phyloP scores from a whole-genome alignment of 495 filamentous ascomycete genomes.

The Rhizodiscina lignyota region DNA sequence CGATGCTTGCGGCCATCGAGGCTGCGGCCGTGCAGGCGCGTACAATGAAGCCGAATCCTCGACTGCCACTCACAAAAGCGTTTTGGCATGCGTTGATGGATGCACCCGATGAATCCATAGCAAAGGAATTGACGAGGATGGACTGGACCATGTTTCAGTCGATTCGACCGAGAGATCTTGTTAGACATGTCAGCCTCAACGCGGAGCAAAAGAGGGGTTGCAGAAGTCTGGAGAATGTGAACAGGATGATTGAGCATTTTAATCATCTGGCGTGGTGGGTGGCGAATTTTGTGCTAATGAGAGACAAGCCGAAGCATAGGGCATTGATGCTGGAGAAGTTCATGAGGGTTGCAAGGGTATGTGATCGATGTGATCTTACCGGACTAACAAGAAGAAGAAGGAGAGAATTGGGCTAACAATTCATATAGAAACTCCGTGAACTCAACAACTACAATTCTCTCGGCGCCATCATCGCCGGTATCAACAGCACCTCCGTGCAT shows the following conservation, averaged over 20 bases:
- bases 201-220: conserved; percentile 57
- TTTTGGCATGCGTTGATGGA: conserved; percentile 78
- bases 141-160: conserved; percentile 95
- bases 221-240: conserved; percentile 68
- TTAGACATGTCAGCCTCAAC: conserved; percentile 72
- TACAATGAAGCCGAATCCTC: conserved; percentile 42
- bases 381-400: too few species aligned
- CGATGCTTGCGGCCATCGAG: conserved; percentile 45
- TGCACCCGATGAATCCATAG: conserved; percentile 62
- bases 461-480: conserved; percentile 81
- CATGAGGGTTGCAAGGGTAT: conserved; percentile 38
- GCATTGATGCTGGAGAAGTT: conserved; percentile 83
- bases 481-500: conserved; percentile 74
- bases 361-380: background rate
- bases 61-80: conserved; percentile 49
- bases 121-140: conserved; percentile 80
- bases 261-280: conserved; percentile 90
- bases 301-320: conserved; percentile 92
- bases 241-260: conserved; percentile 88
- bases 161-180: conserved; percentile 87
- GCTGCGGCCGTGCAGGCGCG: conserved; percentile 58
- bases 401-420: background rate
- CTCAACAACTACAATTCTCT: conserved; percentile 95
- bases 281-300: conserved; percentile 75
- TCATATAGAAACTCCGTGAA: conserved; percentile 52